Conservation (phyloP, 805 yeast genomes). For the Candida ovalis region DNA sequence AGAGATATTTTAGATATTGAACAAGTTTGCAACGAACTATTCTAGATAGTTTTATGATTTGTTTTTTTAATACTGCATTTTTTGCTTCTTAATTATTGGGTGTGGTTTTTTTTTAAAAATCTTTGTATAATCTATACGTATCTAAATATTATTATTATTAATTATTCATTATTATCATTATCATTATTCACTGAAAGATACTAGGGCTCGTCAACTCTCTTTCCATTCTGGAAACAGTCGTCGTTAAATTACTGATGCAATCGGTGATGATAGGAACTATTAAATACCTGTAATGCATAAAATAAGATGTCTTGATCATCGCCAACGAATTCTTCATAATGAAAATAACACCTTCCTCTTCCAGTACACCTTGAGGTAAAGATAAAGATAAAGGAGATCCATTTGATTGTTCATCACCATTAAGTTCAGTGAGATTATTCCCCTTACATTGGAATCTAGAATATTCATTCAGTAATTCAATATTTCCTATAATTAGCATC, state of each 20-base stretch:
- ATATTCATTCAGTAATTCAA: background rate
- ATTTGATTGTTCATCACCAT: conserved; percentile 6
- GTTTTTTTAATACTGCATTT: too few relatives aligned
- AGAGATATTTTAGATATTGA: conserved; percentile 55
- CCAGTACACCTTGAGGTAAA: conserved; percentile 4
- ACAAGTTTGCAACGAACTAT: conserved; percentile 48
- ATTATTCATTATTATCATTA: background rate
- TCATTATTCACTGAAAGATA: conserved; percentile 4
- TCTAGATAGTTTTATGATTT: conserved; percentile 19
- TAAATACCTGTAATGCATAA: conserved; percentile 9
- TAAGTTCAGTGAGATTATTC: background rate
- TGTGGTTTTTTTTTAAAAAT: background rate
- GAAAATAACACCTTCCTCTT: conserved; percentile 12
- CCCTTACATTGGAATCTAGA: background rate
- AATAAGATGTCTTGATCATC: conserved; percentile 14
- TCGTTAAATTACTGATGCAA: conserved; percentile 14
- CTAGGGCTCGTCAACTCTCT: conserved; percentile 16
- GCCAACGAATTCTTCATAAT: conserved; percentile 7
- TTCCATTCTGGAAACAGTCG: conserved; percentile 15
- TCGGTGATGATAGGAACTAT: conserved; percentile 23
- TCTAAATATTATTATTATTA: background rate
- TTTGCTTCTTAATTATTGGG: too few relatives aligned
- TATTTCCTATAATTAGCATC: conserved; percentile 15
- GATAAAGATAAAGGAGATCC: background rate
- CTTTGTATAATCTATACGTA: background rate